Evolutionary conservation across 345 rosid species (phyloP).

Genomic region (Bruguiera sexangula): DNA sequence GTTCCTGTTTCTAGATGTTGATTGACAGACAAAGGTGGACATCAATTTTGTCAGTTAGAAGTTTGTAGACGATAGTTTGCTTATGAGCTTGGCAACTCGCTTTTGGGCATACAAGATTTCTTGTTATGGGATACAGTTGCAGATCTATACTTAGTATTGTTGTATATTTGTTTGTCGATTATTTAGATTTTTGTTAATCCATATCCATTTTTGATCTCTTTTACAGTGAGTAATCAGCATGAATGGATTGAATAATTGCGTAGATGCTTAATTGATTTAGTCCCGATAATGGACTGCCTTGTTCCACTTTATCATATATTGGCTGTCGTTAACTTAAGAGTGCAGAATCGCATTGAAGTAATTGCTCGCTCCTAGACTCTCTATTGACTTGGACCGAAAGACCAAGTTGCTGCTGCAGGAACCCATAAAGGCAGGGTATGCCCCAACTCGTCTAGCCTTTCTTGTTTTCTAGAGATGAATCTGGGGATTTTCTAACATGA

Average conservation of each 20-base stretch:
- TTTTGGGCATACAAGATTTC: slow-evolving; percentile 4
- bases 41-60: slow-evolving; percentile 11
- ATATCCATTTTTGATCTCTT: slow-evolving; percentile 8
- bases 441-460: no score
- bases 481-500: no score
- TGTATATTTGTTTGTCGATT: not conserved
- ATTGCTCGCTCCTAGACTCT: no score
- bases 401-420: no score
- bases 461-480: no score
- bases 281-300: not conserved
- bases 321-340: no score
- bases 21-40: slow-evolving; percentile 27
- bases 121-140: slow-evolving; percentile 16
- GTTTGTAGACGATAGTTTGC: not conserved
- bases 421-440: no score
- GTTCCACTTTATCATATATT: no score
- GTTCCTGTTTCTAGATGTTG: slow-evolving; percentile 6
- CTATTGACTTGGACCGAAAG: no score
- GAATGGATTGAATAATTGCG: slow-evolving; percentile 15
- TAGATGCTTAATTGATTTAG: slow-evolving; percentile 10
- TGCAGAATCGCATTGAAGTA: no score
- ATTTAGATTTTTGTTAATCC: not conserved
- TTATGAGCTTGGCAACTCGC: slow-evolving; percentile 6
- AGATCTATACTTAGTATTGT: slow-evolving; percentile 26
- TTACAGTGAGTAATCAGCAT: slow-evolving; percentile 17